Base-by-base conservation (phyloP, 768 basidiomycete species). In the Pisolithus marmoratus region DNA sequence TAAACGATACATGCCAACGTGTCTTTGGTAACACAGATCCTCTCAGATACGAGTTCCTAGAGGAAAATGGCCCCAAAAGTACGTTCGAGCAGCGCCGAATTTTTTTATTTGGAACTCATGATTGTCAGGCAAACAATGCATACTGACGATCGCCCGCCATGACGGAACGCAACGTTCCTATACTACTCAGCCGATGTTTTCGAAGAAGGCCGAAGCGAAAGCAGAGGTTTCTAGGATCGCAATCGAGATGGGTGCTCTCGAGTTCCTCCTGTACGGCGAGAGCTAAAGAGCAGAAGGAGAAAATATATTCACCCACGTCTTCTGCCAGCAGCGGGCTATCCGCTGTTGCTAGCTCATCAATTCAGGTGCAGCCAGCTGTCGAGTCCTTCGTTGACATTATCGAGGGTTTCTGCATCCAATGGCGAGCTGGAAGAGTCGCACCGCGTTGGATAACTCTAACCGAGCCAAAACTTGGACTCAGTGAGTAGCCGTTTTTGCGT, bases 81-180 rank as follows among this genome's bases (percentile, higher is more conserved):
- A 55, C 48, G 67, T 62, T 12, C 3, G 8, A 34, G 5, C 15
- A n/a, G 12, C 22, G 9, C 12, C 4, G 26, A 5, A 22, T 20
- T 7, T 5, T 7, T 5, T 34, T 11, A 8, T 20, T 23, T 19
- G 38, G 34, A 23, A 44, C 52, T 63, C 11, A 65, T 36, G 1
- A 17, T 4, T 9, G 8, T 8, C 59, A 85, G 82, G 61, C 53
- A 82, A 79, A 59, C 77, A 78, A 49, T 84, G 85, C 56, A 81
- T 82, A 46, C 61, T 86, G 38, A 83, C 81, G 1, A 78, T 86
- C 52, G 78, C 72, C 2, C 79, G 76, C 20, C 82, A 81, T 0
- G 72, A 78, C 29, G 82, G 81, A 17, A 51, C 63, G 2, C 65
- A 66, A 5, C 72, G 82, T 42, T 77, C 79, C 0, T 86, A 84